Evolutionary conservation across 129 eudicot species (phyloP).

Genomic region (Chrysanthemum lavandulifolium): DNA sequence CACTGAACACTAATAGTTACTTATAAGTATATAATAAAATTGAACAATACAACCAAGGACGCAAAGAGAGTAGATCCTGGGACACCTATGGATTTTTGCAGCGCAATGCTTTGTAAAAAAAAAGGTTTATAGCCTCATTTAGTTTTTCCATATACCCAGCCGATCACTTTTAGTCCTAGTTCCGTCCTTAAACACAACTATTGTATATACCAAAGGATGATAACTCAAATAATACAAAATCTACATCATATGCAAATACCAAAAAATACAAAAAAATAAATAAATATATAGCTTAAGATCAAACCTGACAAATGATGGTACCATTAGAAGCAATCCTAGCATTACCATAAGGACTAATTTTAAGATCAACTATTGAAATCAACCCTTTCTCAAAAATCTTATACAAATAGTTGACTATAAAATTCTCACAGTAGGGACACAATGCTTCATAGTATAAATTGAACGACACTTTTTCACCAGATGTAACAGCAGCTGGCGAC

Average conservation of each 20-base stretch:
- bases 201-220: background rate
- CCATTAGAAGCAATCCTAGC: slow-evolving; percentile 46
- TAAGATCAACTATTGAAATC: slow-evolving; percentile 47
- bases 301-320: slow-evolving; percentile 79
- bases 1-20: no score
- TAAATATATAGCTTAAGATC: background rate
- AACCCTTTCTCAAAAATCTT: slow-evolving; percentile 56
- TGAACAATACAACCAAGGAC: no score
- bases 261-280: no score
- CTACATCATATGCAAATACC: background rate
- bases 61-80: no score
- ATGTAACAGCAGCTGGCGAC: background rate
- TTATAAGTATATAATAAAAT: no score
- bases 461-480: slow-evolving; percentile 43
- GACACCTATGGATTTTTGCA: background rate
- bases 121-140: no score
- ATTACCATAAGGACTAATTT: slow-evolving; percentile 75
- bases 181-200: no score
- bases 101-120: slow-evolving; percentile 58
- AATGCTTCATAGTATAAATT: slow-evolving; percentile 63
- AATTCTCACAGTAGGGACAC: slow-evolving; percentile 66
- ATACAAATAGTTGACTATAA: slow-evolving; percentile 49
- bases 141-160: no score
- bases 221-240: background rate
- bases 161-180: no score